A percentile compares a stretch with the other conserved stretches of the same genome.
Conservation (phyloP, 2,329 filamentous ascomycete genomes). For the Sphaerostilbella broomeana region DNA sequence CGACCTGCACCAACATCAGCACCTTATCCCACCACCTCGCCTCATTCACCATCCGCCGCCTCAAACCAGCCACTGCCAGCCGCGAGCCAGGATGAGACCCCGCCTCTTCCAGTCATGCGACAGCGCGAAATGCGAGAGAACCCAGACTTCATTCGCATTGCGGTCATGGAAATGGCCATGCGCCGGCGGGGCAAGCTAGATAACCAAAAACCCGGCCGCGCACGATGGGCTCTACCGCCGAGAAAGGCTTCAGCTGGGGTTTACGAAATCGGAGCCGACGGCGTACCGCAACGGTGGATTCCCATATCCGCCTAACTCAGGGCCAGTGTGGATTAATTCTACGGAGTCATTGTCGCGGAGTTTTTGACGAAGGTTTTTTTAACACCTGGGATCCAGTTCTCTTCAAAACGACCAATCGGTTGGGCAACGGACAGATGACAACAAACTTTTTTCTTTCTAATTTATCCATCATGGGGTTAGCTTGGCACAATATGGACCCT, state of each 20-base stretch:
- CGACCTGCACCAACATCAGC: conserved; percentile 30
- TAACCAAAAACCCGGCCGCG: conserved; percentile 58
- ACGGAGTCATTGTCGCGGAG: too few species aligned
- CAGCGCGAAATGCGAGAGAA: conserved; percentile 65
- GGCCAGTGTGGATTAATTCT: too few species aligned
- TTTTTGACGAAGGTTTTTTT: too few species aligned
- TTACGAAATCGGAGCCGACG: conserved; percentile 51
- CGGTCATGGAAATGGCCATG: conserved; percentile 68
- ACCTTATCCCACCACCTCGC: conserved; percentile 26
- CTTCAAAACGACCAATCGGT: too few species aligned
- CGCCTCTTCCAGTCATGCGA: conserved; percentile 39
- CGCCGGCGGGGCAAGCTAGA: conserved; percentile 59
- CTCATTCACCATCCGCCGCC: conserved; percentile 26
- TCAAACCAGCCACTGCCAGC: conserved; percentile 23
- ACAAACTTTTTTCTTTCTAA: too few species aligned
- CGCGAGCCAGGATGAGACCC: not conserved
- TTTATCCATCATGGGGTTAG: too few species aligned
- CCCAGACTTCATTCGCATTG: conserved; percentile 63
- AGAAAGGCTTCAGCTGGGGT: conserved; percentile 46
- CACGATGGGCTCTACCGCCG: conserved; percentile 63
- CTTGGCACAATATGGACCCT: too few species aligned
- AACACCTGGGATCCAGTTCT: too few species aligned
- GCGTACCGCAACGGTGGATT: conserved; percentile 55
- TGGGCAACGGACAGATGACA: too few species aligned
- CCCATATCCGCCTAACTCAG: conserved; percentile 28